Conservation (phyloP, 805 yeast genomes). For the Starmerella apicola region DNA sequence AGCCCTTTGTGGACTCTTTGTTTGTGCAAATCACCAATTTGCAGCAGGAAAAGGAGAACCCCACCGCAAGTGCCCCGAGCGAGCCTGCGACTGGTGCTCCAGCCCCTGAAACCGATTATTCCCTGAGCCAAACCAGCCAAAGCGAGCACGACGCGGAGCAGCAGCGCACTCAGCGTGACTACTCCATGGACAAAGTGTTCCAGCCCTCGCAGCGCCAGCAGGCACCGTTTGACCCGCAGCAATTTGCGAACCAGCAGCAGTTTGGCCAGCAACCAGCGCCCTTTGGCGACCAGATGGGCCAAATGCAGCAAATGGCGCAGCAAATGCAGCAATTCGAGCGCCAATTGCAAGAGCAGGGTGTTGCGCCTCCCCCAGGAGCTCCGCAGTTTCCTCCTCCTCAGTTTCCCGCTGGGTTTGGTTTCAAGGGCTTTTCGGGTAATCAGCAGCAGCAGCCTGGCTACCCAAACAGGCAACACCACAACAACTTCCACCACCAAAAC, state of each 20-base stretch:
- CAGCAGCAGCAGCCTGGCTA: background rate
- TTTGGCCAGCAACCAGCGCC: background rate
- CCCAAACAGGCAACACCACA: background rate
- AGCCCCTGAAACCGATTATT: conserved; percentile 1
- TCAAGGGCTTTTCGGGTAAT: conserved; percentile 2
- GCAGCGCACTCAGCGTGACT: conserved; percentile 20
- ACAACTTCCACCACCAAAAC: background rate
- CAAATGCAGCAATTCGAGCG: conserved; percentile 4
- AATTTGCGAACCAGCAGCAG: conserved; percentile 3
- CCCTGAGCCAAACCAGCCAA: background rate
- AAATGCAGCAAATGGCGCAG: background rate
- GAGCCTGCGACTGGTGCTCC: background rate
- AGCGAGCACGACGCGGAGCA: background rate
- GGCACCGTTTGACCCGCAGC: conserved; percentile 1
- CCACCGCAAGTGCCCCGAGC: background rate
- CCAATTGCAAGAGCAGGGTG: conserved; percentile 1
- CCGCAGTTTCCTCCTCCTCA: conserved; percentile 2
- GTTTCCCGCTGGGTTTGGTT: conserved; percentile 7
- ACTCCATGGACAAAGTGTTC: conserved; percentile 21
- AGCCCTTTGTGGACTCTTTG: conserved; percentile 27
- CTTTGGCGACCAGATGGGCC: background rate
- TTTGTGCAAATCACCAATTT: conserved; percentile 24
- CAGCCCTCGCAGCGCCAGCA: background rate
- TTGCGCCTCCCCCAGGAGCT: conserved; percentile 1
- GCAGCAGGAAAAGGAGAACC: conserved; percentile 1